Evolutionary conservation across 257 asterid species (phyloP).

Genomic region (Solanum lycopersicoides): DNA sequence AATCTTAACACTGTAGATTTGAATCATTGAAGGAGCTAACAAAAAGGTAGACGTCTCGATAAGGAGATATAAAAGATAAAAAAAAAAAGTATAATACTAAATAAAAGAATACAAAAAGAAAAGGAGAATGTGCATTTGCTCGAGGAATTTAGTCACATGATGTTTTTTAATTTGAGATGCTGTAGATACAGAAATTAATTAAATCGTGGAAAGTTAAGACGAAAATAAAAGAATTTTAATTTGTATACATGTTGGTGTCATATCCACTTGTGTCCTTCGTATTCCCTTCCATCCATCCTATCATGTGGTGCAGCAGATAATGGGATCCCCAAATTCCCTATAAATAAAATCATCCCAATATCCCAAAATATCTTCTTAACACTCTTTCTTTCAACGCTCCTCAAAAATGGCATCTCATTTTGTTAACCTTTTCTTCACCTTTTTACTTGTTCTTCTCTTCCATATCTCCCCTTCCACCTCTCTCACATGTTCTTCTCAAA

Average conservation of each 20-base stretch:
- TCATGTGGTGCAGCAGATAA: background rate
- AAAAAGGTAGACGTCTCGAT: background rate
- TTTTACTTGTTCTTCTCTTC: constrained; percentile 25
- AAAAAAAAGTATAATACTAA: no score
- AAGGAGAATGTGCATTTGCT: background rate
- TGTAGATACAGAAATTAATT: background rate
- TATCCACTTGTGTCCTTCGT: background rate
- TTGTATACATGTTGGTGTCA: background rate
- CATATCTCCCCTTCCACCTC: constrained; percentile 31
- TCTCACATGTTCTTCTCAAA: constrained; percentile 35
- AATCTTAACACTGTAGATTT: background rate
- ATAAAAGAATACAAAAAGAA: background rate
- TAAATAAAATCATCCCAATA: background rate
- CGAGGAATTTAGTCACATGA: background rate
- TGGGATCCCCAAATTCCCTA: background rate
- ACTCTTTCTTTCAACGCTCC: background rate
- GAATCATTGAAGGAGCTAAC: background rate
- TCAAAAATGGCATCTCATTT: constrained; percentile 23
- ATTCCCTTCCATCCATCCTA: background rate
- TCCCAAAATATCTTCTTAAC: background rate
- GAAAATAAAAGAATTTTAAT: background rate
- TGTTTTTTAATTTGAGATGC: background rate
- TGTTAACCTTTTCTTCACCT: background rate
- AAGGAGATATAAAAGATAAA: no score
- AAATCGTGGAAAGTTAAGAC: background rate